Evolutionary conservation across 345 rosid species (phyloP).

Genomic region (Carallia pectinifolia): DNA sequence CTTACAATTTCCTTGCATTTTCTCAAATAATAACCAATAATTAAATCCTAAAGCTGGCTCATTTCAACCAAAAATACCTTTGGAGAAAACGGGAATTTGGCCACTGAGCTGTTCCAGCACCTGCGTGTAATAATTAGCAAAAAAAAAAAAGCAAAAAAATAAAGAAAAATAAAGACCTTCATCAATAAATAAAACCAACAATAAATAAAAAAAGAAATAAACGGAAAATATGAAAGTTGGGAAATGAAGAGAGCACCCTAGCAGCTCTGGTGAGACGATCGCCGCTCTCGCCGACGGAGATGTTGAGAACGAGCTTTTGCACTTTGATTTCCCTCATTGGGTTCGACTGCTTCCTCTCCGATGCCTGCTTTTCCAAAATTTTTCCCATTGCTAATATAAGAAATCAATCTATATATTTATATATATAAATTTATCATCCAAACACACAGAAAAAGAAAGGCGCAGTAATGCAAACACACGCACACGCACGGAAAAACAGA

Average conservation of each 20-base stretch:
- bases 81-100: slow-evolving; percentile 74
- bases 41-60: too few species aligned
- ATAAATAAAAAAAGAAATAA: background rate
- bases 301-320: slow-evolving; percentile 72
- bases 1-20: too few species aligned
- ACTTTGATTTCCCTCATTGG: slow-evolving; percentile 83
- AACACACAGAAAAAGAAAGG: too few species aligned
- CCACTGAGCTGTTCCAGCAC: slow-evolving; percentile 82
- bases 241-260: slow-evolving; percentile 35
- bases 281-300: slow-evolving; percentile 81
- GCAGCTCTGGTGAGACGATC: slow-evolving; percentile 84
- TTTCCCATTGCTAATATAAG: too few species aligned
- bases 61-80: slow-evolving; percentile 33
- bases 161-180: too few species aligned
- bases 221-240: background rate
- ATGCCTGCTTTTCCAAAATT: slow-evolving; percentile 36
- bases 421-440: too few species aligned
- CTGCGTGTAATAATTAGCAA: slow-evolving; percentile 17
- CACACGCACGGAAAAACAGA: too few species aligned
- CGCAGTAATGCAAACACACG: too few species aligned
- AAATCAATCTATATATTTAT: too few species aligned
- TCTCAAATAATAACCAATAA: too few species aligned
- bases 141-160: background rate
- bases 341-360: slow-evolving; percentile 73
- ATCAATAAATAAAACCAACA: background rate